Evolutionary conservation across 306 rosid species (phyloP).

Genomic region (Acacia confusa): DNA sequence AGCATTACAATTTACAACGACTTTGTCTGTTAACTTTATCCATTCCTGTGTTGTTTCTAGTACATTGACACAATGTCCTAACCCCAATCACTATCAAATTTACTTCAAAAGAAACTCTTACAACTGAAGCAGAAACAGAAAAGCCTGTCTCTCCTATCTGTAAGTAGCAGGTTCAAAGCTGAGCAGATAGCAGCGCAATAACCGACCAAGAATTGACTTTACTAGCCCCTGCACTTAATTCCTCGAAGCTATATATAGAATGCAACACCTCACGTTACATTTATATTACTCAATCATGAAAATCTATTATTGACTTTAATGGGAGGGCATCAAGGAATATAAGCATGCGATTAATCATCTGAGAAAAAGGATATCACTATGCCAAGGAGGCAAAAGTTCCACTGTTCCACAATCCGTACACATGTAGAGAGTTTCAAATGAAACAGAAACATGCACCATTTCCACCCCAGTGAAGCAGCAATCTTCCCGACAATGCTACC

Average conservation of each 20-base stretch:
- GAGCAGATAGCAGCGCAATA: slow-evolving; percentile 1
- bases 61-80: background rate
- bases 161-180: background rate
- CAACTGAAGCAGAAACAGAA: background rate
- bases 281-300: background rate
- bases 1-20: background rate
- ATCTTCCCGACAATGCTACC: background rate
- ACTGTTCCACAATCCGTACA: background rate
- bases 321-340: background rate
- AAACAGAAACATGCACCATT: background rate
- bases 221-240: background rate
- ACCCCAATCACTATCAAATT: background rate
- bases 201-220: slow-evolving; percentile 17
- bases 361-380: background rate
- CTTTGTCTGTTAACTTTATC: background rate
- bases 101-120: background rate
- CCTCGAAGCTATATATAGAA: slow-evolving; percentile 14
- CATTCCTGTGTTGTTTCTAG: too few relatives aligned
- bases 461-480: slow-evolving; percentile 1
- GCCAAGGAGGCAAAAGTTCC: background rate
- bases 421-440: background rate
- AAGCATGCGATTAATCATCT: background rate
- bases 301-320: background rate
- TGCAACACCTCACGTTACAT: slow-evolving; percentile 10
- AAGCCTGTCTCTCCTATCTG: background rate